Evolutionary conservation across 2,329 filamentous ascomycete genomes (phyloP).

Genomic region (Hypoxylon rubiginosum): DNA sequence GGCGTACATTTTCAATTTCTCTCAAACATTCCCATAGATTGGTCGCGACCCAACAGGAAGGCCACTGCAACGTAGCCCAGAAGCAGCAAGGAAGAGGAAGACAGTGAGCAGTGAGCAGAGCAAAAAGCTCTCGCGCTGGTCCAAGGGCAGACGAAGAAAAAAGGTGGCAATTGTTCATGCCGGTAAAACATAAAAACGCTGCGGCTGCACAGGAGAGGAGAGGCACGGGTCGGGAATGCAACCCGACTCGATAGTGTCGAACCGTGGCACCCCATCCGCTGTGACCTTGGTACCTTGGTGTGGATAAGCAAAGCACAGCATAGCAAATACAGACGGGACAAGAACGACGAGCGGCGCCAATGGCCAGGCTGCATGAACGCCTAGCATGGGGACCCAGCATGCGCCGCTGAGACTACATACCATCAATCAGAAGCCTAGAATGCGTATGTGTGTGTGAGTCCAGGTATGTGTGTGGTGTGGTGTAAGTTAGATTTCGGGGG

Average conservation of each 20-base stretch:
- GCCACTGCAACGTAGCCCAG: constrained; percentile 41
- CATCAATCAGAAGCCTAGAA: constrained; percentile 20
- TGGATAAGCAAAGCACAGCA: constrained; percentile 40
- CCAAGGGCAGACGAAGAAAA: constrained; percentile 8
- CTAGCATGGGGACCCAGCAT: constrained; percentile 43
- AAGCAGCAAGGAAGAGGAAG: constrained; percentile 1
- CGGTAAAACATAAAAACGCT: constrained; percentile 50
- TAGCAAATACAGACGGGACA: constrained; percentile 38
- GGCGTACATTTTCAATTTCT: constrained; percentile 39
- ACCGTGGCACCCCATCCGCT: constrained; percentile 39
- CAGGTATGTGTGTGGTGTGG: background rate
- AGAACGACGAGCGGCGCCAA: constrained; percentile 40
- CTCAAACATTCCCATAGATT: constrained; percentile 41
- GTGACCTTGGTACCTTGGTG: constrained; percentile 37
- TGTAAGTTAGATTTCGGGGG: constrained; percentile 6
- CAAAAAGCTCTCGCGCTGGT: constrained; percentile 27
- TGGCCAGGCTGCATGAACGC: constrained; percentile 51
- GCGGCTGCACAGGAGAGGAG: constrained; percentile 47
- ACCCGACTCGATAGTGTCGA: constrained; percentile 46
- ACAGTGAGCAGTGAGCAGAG: constrained; percentile 21
- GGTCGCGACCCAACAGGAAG: constrained; percentile 44
- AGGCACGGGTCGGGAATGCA: constrained; percentile 48
- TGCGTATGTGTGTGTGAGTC: background rate
- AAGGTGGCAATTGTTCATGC: constrained; percentile 50
- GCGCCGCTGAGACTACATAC: constrained; percentile 35